These are phyloP conservation scores for Penicillium sp. DNA, from an alignment of 2,329 filamentous ascomycete genomes.

Conservation along the genomic window DNA sequence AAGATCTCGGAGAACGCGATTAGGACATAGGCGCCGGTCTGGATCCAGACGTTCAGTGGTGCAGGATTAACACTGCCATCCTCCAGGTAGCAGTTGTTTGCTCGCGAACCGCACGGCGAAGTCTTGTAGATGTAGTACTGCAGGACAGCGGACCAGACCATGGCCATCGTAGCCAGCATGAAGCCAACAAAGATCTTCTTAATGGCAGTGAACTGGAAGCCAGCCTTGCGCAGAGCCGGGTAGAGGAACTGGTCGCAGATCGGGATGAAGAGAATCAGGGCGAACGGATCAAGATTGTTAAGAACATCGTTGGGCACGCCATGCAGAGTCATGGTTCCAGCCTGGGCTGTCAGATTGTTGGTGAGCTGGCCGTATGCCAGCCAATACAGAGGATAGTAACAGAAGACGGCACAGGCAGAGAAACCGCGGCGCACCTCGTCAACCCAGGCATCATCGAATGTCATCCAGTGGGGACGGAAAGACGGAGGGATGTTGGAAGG, in stretches of 20 bases:
- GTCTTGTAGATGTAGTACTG: conserved; percentile 54
- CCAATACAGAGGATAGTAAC: conserved; percentile 38
- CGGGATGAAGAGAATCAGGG: conserved; percentile 52
- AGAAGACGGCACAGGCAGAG: conserved; percentile 64
- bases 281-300: conserved; percentile 50
- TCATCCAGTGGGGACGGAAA: conserved; percentile 16
- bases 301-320: conserved; percentile 53
- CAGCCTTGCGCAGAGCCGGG: conserved; percentile 44
- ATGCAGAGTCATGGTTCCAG: conserved; percentile 49
- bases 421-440: conserved; percentile 69
- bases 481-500: conserved; percentile 6
- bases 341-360: conserved; percentile 52
- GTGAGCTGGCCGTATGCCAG: conserved; percentile 51
- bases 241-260: conserved; percentile 51
- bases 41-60: conserved; percentile 59
- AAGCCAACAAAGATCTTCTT: conserved; percentile 51
- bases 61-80: conserved; percentile 37
- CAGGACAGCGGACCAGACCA: conserved; percentile 48
- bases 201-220: conserved; percentile 50
- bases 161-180: conserved; percentile 44
- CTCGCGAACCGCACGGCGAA: conserved; percentile 54
- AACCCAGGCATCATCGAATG: conserved; percentile 74
- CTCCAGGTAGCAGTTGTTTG: conserved; percentile 44
- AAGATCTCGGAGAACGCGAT: conserved; percentile 55
- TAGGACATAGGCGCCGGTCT: conserved; percentile 48